Evolutionary conservation across 2,329 filamentous ascomycete genomes (phyloP), one percentile per base, ranked within the genome.

Genomic region (Aspergillus sp.): DNA sequence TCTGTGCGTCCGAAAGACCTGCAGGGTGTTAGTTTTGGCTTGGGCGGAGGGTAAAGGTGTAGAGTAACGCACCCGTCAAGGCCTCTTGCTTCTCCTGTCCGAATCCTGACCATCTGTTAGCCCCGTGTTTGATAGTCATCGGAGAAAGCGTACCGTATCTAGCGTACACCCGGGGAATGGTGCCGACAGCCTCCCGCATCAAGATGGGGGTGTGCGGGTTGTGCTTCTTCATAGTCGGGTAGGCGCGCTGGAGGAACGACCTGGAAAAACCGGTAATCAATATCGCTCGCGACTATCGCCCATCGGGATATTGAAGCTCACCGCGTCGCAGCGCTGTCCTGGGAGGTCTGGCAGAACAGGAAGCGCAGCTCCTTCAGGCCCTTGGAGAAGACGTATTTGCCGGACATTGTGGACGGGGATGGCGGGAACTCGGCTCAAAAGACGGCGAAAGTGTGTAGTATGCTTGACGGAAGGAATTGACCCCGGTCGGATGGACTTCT

Each of bases 161-260:
- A 63, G 93, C 92, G 75, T 88, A 97, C 59, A 99, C 85, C 74
- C 85, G 88, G 59, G 94, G 93, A 71, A 88, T 79, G 50, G 89
- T 90, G 68, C 89, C 91, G 64, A 84, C 79, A 49, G 93, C 94
- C 80, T 97, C 94, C 70, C 94, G 89, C 68, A 99, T 86, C 80
- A 99, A 81, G 76, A 99, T 97, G 50, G 94, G 94, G 45, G 84
- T 92, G 75, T 89, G 80, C 52, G 94, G 94, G 80, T 99, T 99
- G 82, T 93, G 89, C 82, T 96, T 95, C 86, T 99, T 99, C 93
- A 99, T 97, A 55, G 89, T 94, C 44, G 94, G 94, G 76, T 99
- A 99, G 62, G 91, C 87, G 71, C 90, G 86, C 60, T 87, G 88
- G 62, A 99, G 82, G 78, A 99, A 99, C 25, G 88, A 87, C 74